These are phyloP conservation scores for Cercophora sp. DNA, from an alignment of 495 filamentous ascomycete species.

Conservation along the genomic window DNA sequence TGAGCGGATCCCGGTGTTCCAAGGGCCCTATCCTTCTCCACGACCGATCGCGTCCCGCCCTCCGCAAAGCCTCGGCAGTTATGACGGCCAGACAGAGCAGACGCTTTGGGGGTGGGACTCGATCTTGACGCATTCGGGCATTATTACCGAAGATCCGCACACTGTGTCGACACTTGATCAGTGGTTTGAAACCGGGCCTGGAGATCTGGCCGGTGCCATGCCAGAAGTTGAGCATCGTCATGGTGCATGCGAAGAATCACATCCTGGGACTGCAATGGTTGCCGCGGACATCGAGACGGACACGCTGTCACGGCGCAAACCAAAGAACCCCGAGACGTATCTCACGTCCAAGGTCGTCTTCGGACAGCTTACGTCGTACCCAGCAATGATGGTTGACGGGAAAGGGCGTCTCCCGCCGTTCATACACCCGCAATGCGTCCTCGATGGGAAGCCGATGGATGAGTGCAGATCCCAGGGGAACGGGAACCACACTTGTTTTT, in stretches of 20 bases:
- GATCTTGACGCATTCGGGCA: no score
- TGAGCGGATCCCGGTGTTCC: background rate
- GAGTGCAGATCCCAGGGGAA: background rate
- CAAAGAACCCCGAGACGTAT: background rate
- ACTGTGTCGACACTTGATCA: no score
- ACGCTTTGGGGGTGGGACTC: no score
- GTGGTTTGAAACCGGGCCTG: no score
- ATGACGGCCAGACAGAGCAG: no score
- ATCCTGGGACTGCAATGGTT: no score
- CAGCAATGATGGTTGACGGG: background rate
- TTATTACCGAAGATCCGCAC: no score
- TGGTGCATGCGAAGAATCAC: no score
- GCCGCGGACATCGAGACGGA: no score
- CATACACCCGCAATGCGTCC: conserved; percentile 7
- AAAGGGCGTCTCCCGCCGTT: conserved; percentile 3
- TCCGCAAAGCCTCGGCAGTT: background rate
- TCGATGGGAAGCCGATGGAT: background rate
- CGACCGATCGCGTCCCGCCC: background rate
- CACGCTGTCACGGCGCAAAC: background rate
- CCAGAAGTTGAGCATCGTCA: no score
- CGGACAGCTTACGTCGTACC: conserved; percentile 8
- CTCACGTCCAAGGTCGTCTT: conserved; percentile 7
- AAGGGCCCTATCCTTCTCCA: background rate
- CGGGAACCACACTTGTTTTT: conserved; percentile 8
- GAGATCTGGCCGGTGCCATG: no score